Evolutionary conservation across 257 asterid genomes (phyloP).

Genomic region (Prunella vulgaris): DNA sequence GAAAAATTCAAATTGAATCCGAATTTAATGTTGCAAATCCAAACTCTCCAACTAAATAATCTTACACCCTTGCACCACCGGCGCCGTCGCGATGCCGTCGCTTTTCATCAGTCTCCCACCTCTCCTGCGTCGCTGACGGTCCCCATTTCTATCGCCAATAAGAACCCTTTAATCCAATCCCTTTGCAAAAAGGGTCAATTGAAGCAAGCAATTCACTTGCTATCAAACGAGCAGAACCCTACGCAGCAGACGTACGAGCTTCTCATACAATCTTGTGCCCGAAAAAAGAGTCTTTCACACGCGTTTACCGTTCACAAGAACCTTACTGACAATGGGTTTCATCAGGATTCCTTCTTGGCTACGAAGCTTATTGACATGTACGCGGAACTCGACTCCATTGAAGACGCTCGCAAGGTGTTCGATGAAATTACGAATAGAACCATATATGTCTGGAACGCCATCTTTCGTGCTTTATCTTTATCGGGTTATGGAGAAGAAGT

Average conservation of each 20-base stretch:
- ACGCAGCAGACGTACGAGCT: slow-evolving; percentile 78
- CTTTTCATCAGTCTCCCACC: slow-evolving; percentile 17
- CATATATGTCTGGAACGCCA: slow-evolving; percentile 73
- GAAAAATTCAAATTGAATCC: slow-evolving; percentile 5
- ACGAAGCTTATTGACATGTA: slow-evolving; percentile 80
- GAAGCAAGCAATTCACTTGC: slow-evolving; percentile 66
- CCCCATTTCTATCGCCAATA: slow-evolving; percentile 24
- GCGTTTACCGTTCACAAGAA: slow-evolving; percentile 50
- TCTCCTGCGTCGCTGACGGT: slow-evolving; percentile 14
- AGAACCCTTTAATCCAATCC: slow-evolving; percentile 63
- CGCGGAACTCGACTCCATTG: slow-evolving; percentile 40
- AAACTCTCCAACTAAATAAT: slow-evolving; percentile 28
- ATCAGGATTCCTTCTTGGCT: slow-evolving; percentile 75
- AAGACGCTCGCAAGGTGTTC: slow-evolving; percentile 73
- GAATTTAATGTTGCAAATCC: slow-evolving; percentile 39
- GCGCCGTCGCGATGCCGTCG: slow-evolving; percentile 22
- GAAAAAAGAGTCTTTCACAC: slow-evolving; percentile 33
- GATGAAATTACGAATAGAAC: slow-evolving; percentile 52
- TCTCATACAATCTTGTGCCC: slow-evolving; percentile 64
- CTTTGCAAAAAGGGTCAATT: slow-evolving; percentile 77
- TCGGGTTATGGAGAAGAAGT: slow-evolving; percentile 74
- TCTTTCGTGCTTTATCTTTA: slow-evolving; percentile 66
- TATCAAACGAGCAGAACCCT: slow-evolving; percentile 51
- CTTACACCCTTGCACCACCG: slow-evolving; percentile 24
- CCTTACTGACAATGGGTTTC: slow-evolving; percentile 62